phyloP scores from a whole-genome alignment of 257 asterid species.

The Lantana camara region DNA sequence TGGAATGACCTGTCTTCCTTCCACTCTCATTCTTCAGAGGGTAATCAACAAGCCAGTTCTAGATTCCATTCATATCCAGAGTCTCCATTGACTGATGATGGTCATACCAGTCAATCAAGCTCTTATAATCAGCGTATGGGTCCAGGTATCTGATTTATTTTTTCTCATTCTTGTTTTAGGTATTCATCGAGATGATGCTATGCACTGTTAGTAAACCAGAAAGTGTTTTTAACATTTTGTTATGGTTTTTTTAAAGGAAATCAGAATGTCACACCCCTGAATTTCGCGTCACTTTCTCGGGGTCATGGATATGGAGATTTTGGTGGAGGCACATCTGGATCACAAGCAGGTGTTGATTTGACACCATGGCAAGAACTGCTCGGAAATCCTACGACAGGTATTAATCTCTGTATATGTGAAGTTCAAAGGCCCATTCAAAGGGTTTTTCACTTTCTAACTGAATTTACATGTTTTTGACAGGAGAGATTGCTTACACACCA shows the following conservation, averaged over 20 bases:
- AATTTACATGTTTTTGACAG: conserved; percentile 46
- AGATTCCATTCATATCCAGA: conserved; percentile 58
- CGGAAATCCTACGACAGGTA: conserved; percentile 56
- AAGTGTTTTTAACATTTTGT: not conserved
- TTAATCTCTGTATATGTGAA: conserved; percentile 3
- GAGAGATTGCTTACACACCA: conserved; percentile 52
- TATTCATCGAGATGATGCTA: conserved; percentile 21
- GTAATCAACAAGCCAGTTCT: conserved; percentile 64
- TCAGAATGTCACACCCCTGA: conserved; percentile 37
- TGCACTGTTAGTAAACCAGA: conserved; percentile 3
- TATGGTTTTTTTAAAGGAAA: conserved; percentile 39
- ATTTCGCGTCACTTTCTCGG: conserved; percentile 44
- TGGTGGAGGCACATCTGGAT: conserved; percentile 42
- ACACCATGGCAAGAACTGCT: conserved; percentile 61
- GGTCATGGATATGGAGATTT: conserved; percentile 34
- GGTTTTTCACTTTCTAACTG: conserved; percentile 7
- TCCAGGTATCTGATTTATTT: conserved; percentile 51
- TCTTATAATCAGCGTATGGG: conserved; percentile 46
- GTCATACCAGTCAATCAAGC: conserved; percentile 51
- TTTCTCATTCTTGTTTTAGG: conserved; percentile 22
- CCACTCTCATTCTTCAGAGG: conserved; percentile 51
- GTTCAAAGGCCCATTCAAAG: conserved; percentile 15
- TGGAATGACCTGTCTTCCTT: conserved; percentile 19
- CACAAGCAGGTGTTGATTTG: conserved; percentile 45
- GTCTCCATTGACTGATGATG: conserved; percentile 48